Base-by-base conservation (phyloP, 805 yeast species). In the Wickerhamiella galacta region DNA sequence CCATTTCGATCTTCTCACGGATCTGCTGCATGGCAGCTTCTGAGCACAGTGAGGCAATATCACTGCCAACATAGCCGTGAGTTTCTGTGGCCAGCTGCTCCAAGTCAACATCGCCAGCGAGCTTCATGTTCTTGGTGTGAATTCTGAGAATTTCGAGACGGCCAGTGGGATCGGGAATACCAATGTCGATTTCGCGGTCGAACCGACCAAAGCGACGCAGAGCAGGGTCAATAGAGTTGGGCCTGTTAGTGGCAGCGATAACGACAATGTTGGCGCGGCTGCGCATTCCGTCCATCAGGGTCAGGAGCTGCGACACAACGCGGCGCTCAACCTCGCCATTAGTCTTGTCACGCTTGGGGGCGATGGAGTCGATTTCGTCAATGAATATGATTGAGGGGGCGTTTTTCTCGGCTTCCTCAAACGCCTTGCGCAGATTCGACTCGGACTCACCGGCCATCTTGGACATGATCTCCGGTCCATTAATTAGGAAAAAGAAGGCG, bases 11-110 rank as follows among this genome's bases (percentile, higher is more conserved):
- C 72, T 90, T 90, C 63, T 90, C 99, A 63, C 98, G 81, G 53
- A 90, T 90, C 66, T 92, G 98, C 68, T 90, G 98, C 98, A 90
- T 90, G 38, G 98, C 99, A 43, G 98, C 98, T 64, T 92, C 99
- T n/a, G 95, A 83, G 68, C 98, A 90, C 52, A 90, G 67, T 6
- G 96, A 85, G 2, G 98, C 98, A 50, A 90, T 66, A 71, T 90
- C 99, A 32, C 95, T 94, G 66, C 99, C 99, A 39, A 90, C 99
- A 53, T 85, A 90, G 65, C 99, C 99, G 55, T 92, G 99, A 24
- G 98, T 90, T 63, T 90, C 98, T 17, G 92, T 65, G 11, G 98
- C 96, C 54, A 90, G 78, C 25, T 87, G 69, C 65, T 90, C 98
- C 49, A 90, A 70, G 57, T 90, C 95, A 34, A 90, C 98, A 51